Evolutionary conservation across 768 basidiomycete genomes (phyloP), one percentile per base, ranked within the genome.

Genomic region (Russula lepida): DNA sequence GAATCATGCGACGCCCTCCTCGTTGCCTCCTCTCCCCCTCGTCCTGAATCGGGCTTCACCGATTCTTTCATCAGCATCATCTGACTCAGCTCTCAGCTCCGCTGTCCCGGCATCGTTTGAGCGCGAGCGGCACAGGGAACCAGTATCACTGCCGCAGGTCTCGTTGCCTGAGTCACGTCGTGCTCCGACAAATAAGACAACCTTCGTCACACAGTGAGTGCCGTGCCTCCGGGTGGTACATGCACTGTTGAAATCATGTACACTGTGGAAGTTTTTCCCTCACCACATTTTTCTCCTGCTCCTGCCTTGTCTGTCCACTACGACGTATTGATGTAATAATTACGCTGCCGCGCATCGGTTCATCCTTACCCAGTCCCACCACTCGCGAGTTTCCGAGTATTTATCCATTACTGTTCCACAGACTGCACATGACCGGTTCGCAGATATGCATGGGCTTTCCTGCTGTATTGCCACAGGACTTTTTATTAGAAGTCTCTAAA

Each of bases 301-400:
- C 35, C 9, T 47, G 35, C 30, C 46, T 47, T 23, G 55, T 35
- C 27, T 23, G 55, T 35, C 27, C 51, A 47, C 37, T 25, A 50
- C 39, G 61, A 62, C 58, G 62, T 63, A 49, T 63, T 58, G 51
- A 58, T 63, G 62, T 63, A 63, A 58, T 62, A 62, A 63, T 63
- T 58, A 63, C 58, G 52, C 23, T 53, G 37, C 37, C 23, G n/a
- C 17, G 44, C 51, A 49, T 58, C 57, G 30, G 52, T 21, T 41
- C 25, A 44, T 43, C 52, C 37, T 33, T 47, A n/a, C 13, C 37
- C 44, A n/a, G n/a, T 17, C 32, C 51, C 39, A 51, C 23, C 23
- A 25, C 33, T 53, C 27, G 51, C 47, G 62, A 52, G 54, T 54
- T 55, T 41, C 44, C 32, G 52, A 58, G 28, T 63, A 63, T 63